Conservation (phyloP, 768 basidiomycete genomes). For the Boletus sensibilis region DNA sequence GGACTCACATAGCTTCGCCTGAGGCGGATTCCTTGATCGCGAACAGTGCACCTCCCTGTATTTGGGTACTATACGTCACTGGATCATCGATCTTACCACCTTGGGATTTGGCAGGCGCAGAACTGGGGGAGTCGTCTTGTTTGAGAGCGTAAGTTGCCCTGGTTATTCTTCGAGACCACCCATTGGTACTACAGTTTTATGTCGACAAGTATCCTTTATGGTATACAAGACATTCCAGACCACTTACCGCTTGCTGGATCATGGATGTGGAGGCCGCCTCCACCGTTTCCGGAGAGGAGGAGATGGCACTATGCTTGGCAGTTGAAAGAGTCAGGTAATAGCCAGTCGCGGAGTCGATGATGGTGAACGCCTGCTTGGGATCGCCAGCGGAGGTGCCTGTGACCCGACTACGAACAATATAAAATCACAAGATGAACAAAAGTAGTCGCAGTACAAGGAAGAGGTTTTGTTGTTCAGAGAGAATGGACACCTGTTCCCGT, state of each 20-base stretch:
- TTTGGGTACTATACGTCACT: conserved; percentile 4
- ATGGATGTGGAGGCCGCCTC: background rate
- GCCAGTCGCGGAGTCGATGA: conserved; percentile 10
- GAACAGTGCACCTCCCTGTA: background rate
- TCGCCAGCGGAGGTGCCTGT: background rate
- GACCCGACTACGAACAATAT: background rate
- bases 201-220: background rate
- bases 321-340: conserved; percentile 10
- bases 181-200: conserved; percentile 7
- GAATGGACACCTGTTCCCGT: conserved; percentile 3
- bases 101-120: background rate
- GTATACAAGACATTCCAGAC: background rate
- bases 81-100: background rate
- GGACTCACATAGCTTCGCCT: background rate
- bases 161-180: background rate
- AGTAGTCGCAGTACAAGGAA: background rate
- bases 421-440: background rate
- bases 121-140: background rate
- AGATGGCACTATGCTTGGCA: background rate
- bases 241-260: background rate
- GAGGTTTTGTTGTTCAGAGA: conserved; percentile 2
- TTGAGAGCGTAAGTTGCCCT: conserved; percentile 5
- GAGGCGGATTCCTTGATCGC: conserved; percentile 1
- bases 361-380: background rate
- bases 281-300: conserved; percentile 1